Evolutionary conservation across 2,329 filamentous ascomycete species (phyloP).

Genomic region (Aureobasidium pullulans): DNA sequence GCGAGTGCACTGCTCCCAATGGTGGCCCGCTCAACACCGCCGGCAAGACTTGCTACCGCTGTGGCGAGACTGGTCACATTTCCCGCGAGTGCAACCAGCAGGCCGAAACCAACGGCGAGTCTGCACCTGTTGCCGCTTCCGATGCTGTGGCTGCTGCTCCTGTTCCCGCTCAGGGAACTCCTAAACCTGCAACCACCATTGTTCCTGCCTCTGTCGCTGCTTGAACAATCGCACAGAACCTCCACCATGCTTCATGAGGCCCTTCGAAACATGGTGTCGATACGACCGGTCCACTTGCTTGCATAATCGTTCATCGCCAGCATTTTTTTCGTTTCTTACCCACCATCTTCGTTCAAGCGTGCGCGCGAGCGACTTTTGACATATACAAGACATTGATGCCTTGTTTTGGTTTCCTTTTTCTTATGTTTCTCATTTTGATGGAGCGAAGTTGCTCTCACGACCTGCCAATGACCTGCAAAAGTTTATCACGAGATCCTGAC

Average conservation of each 20-base stretch:
- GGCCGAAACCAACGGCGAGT: slow-evolving; percentile 43
- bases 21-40: slow-evolving; percentile 91
- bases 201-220: slow-evolving; percentile 39
- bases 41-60: slow-evolving; percentile 98
- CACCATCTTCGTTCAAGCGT: slow-evolving; percentile 4
- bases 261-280: slow-evolving; percentile 5
- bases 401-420: neutral
- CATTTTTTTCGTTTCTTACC: neutral
- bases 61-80: slow-evolving; percentile 91
- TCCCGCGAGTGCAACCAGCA: slow-evolving; percentile 81
- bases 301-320: neutral
- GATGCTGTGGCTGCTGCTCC: slow-evolving; percentile 36
- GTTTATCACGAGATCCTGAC: slow-evolving; percentile 15
- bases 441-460: slow-evolving; percentile 11
- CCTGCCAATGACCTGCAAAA: slow-evolving; percentile 11
- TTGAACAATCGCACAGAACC: slow-evolving; percentile 24
- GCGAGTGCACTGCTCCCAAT: slow-evolving; percentile 94
- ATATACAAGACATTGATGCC: neutral
- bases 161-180: slow-evolving; percentile 34
- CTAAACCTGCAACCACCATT: slow-evolving; percentile 31
- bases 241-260: slow-evolving; percentile 3
- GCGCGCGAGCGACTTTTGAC: slow-evolving; percentile 1
- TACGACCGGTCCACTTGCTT: slow-evolving; percentile 1
- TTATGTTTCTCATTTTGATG: neutral
- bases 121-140: slow-evolving; percentile 30